Base-by-base conservation (phyloP, 1,284 basidiomycete genomes). In the Afroboletus lepidellus region DNA sequence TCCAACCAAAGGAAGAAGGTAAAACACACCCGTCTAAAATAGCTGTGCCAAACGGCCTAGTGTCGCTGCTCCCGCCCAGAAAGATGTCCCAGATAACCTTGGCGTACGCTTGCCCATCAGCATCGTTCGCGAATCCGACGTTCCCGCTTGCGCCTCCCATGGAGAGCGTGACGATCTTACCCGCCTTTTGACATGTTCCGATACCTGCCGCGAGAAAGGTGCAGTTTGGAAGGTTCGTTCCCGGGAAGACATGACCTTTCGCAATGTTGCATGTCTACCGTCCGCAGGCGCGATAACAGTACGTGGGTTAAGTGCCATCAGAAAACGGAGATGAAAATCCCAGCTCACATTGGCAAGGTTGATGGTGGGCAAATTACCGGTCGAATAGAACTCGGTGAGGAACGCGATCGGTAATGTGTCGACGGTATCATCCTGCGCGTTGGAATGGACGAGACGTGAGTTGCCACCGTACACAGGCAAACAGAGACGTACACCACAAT, bases 11-110 rank as follows among this genome's bases (percentile, higher is more conserved):
- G 15, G 30, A 32, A 15, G 8, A 25, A 8, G 39, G 24, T 20
- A 42, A 18, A 20, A 67, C 74, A 21, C 55, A 84, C 81, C 84
- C 85, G 57, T 87, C 85, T 13, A 87, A 73, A 8, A 85, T 78
- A 2, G 81, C 84, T 38, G 67, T 60, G 15, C 85, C 84, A 58
- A 86, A 86, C 0, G 85, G 85, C 50, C 85, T 72, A 2, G 76
- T 76, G 29, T 21, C 12, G n/a, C 62, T 65, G 3, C 23, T 55
- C 21, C 66, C 85, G 12, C 82, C 85, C 16, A 87, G 72, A 71
- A 87, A 85, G 16, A 81, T 51, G 62, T 87, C 74, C 84, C 85
- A 87, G 45, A 87, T 76, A 0, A 75, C 77, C 48, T 81, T 69
- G 1, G 80, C 84, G 54, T 84, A 85, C 3, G 65, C 64, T 30